phyloP scores from a whole-genome alignment of 228 moss, liverwort and hornwort species.

The Sphagnum magellanicum region DNA sequence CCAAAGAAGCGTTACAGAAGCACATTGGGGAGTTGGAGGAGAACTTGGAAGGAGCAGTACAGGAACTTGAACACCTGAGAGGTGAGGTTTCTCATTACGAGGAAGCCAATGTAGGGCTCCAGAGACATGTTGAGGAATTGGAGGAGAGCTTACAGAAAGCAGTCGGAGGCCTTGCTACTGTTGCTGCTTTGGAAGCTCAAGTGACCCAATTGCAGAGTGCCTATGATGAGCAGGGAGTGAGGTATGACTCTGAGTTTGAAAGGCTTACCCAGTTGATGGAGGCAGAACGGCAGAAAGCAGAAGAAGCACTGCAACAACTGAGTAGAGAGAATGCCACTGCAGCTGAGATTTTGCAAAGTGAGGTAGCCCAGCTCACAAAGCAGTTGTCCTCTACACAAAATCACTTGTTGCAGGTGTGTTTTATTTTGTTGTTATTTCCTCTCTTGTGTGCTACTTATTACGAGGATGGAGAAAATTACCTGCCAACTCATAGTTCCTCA shows the following conservation, averaged over 20 bases:
- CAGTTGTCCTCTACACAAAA: constrained; percentile 31
- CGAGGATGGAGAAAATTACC: too few relatives aligned
- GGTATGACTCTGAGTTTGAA: constrained; percentile 47
- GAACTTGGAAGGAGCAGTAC: too few relatives aligned
- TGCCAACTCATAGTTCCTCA: constrained; percentile 7
- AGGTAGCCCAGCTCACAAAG: constrained; percentile 30
- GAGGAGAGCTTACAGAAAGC: constrained; percentile 58
- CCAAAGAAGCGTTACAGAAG: too few relatives aligned
- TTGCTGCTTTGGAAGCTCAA: constrained; percentile 62
- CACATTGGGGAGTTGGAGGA: too few relatives aligned
- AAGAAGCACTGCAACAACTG: constrained; percentile 39
- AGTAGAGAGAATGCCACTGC: constrained; percentile 22
- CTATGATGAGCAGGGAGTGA: constrained; percentile 55
- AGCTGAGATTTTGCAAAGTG: constrained; percentile 31
- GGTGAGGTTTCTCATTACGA: too few relatives aligned
- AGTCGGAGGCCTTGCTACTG: constrained; percentile 45
- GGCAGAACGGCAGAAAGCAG: constrained; percentile 55
- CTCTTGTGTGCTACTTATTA: too few relatives aligned
- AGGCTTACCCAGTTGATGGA: constrained; percentile 47
- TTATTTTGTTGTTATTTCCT: too few relatives aligned
- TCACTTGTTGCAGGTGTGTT: constrained; percentile 16
- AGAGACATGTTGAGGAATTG: background rate
- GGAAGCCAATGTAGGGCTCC: too few relatives aligned
- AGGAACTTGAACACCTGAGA: too few relatives aligned
- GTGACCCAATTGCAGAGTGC: constrained; percentile 56